Evolutionary conservation across 192 early-diverging fungal genomes (phyloP), one percentile per base, ranked within the genome.

Genomic region (Dissophora ornata): DNA sequence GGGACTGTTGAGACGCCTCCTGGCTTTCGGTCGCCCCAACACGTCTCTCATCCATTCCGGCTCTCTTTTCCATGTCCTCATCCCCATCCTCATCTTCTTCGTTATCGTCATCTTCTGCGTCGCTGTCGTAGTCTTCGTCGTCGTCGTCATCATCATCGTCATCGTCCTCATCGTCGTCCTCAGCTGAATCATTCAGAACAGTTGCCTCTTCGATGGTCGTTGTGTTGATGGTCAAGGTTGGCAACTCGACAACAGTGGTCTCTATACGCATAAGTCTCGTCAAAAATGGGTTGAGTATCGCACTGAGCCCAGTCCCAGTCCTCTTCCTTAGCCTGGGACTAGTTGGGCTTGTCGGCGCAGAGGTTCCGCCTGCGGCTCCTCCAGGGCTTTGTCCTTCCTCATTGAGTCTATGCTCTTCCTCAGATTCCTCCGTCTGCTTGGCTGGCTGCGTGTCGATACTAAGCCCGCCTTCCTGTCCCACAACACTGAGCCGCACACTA

Each of bases 181-280:
- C 60, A 0, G 32, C 68, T 0, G 50, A 44, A 24, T 61, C 52
- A 22, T 57, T 60, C 28, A 30, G 29, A 4, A 58, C 59, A 2
- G 62, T 33, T 0, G 70, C 55, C 47, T 65, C 56, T 24, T 74
- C 70, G 18, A 65, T 36, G 1, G 62, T 74, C 25, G 62, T 74
- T 2, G 70, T 74, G 41, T 71, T 71, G 46, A 71, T 71, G 13
- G 69, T 71, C 44, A 71, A 18, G 1, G 69, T 71, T 2, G 69
- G 69, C 13, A 71, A 30, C 29, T 71, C 69, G 5, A 63, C 61
- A 5, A 74, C 62, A 3, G 70, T 74, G 3, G 61, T 65, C 44
- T 74, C 71, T 6, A 45, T 73, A 18, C 60, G 61, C 54, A 65
- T 56, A 22, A 65, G 54, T 7, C 56, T 48, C 6, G 62, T 57